Evolutionary conservation across 1,284 basidiomycete genomes (phyloP).

Genomic region (Crucibulum cyathiforme): DNA sequence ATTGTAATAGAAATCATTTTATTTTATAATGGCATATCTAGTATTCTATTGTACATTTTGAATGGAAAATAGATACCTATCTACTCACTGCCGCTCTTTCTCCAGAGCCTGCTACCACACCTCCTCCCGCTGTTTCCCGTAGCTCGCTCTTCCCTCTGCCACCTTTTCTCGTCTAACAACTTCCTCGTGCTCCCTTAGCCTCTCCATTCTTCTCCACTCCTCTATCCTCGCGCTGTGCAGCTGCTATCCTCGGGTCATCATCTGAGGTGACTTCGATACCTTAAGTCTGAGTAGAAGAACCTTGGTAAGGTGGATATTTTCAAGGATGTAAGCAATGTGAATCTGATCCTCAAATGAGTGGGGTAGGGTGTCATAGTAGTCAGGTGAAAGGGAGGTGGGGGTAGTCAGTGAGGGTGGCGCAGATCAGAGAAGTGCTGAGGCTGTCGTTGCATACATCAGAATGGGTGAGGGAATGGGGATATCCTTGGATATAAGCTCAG

Average conservation of each 20-base stretch:
- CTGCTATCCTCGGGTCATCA: conserved; percentile 65
- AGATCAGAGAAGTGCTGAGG: conserved; percentile 21
- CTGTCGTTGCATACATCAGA: conserved; percentile 14
- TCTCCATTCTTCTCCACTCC: conserved; percentile 45
- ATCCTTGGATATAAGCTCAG: neutral
- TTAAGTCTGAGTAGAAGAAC: conserved; percentile 64
- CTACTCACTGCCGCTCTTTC: conserved; percentile 30
- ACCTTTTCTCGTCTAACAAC: conserved; percentile 57
- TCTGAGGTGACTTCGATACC: conserved; percentile 62
- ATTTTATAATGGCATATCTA: too few relatives aligned
- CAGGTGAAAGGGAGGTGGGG: conserved; percentile 33
- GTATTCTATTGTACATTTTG: too few relatives aligned
- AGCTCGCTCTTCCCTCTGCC: conserved; percentile 48
- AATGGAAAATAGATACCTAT: too few relatives aligned
- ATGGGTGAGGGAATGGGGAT: conserved; percentile 16
- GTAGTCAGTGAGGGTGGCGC: conserved; percentile 29
- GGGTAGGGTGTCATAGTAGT: conserved; percentile 51
- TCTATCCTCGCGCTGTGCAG: conserved; percentile 51
- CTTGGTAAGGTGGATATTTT: conserved; percentile 70
- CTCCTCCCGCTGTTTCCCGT: conserved; percentile 15
- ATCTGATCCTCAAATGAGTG: conserved; percentile 66
- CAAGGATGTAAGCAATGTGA: conserved; percentile 67
- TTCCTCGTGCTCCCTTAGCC: conserved; percentile 53
- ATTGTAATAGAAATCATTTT: too few relatives aligned
- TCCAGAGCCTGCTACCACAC: conserved; percentile 35